Evolutionary conservation across 2,329 filamentous ascomycete genomes (phyloP).

Genomic region (Penicillium sp.): DNA sequence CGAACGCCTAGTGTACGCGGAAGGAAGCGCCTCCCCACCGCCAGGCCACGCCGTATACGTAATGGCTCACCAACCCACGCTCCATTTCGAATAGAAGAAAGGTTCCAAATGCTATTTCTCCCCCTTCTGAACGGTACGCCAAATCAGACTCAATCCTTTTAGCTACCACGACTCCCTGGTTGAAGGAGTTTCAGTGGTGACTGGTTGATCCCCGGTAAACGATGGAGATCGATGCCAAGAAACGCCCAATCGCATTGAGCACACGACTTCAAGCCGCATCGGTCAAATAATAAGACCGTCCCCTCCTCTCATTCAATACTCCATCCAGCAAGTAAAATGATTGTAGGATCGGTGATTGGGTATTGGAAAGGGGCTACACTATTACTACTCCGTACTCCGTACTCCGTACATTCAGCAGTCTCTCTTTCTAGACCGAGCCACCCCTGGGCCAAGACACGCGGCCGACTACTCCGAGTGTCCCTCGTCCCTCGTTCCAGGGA

Average conservation of each 20-base stretch:
- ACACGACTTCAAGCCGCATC: conserved; percentile 3
- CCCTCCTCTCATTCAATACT: not conserved
- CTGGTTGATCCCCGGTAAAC: not conserved
- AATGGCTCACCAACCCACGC: not conserved
- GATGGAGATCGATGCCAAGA: not conserved
- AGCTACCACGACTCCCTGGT: not conserved
- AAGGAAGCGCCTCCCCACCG: not conserved
- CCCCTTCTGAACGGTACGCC: not conserved
- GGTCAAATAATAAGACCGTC: not conserved
- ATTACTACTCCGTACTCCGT: no score
- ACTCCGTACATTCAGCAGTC: no score
- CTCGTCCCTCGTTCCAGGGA: not conserved
- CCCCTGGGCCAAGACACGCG: conserved; percentile 3
- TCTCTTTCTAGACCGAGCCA: not conserved
- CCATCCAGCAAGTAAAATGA: not conserved
- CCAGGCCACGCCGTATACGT: conserved; percentile 4
- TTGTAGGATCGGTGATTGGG: not conserved
- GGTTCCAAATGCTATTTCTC: not conserved
- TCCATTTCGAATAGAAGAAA: not conserved
- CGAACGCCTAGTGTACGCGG: not conserved
- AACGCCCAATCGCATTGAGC: not conserved
- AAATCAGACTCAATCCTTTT: not conserved
- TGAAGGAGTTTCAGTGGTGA: not conserved
- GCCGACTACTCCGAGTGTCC: not conserved
- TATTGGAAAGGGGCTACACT: not conserved